Evolutionary conservation across 2,329 filamentous ascomycete genomes (phyloP).

Genomic region (Didymella segeticola): DNA sequence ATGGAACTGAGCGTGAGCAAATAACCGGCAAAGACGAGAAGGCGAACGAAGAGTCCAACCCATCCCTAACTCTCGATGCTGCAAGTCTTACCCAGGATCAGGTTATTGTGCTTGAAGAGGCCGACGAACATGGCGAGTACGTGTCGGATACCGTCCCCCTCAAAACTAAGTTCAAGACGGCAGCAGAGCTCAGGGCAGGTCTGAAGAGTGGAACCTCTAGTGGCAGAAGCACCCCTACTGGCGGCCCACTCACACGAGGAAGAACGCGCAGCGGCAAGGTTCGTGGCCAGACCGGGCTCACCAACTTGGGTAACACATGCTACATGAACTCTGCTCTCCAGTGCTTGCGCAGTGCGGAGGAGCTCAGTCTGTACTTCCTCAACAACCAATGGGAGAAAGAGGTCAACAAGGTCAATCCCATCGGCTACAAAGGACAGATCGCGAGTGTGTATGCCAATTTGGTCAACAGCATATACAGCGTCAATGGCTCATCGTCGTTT

Average conservation of each 20-base stretch:
- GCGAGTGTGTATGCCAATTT: constrained; percentile 83
- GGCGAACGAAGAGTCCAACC: constrained; percentile 77
- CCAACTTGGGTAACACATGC: constrained; percentile 94
- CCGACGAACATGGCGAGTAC: constrained; percentile 61
- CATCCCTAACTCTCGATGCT: constrained; percentile 68
- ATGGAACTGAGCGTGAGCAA: constrained; percentile 70
- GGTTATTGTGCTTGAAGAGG: constrained; percentile 84
- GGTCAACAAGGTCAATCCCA: constrained; percentile 82
- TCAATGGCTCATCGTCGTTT: constrained; percentile 70
- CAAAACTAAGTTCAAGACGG: constrained; percentile 52
- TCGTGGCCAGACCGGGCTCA: constrained; percentile 79
- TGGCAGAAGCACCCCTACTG: constrained; percentile 73
- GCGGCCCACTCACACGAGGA: constrained; percentile 72
- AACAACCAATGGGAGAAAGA: constrained; percentile 72
- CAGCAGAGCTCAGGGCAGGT: constrained; percentile 26
- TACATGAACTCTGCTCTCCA: constrained; percentile 99
- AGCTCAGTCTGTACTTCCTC: constrained; percentile 91
- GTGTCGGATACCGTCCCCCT: constrained; percentile 57
- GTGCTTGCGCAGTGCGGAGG: constrained; percentile 90
- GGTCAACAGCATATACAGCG: constrained; percentile 78
- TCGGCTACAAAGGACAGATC: constrained; percentile 85
- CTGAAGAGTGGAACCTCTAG: constrained; percentile 53
- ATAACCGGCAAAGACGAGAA: constrained; percentile 73
- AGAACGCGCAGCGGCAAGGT: constrained; percentile 72
- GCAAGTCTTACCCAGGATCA: constrained; percentile 75